phyloP scores from a whole-genome alignment of 2,329 filamentous ascomycete genomes.

The Aspergillus sp. region DNA sequence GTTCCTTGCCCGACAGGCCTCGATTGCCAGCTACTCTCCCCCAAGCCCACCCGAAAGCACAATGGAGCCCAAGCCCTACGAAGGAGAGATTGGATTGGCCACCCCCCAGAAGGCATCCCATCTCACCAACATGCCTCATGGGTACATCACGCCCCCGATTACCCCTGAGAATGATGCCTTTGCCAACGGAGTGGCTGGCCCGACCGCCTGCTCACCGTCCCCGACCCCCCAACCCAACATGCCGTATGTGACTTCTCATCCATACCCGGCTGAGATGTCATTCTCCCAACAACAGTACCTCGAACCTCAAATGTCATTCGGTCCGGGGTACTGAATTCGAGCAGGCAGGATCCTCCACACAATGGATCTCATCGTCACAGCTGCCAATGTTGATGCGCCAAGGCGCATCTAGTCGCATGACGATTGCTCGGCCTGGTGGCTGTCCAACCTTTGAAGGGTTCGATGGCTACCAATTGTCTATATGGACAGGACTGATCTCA shows the following conservation, averaged over 20 bases:
- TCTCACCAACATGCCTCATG: slow-evolving; percentile 37
- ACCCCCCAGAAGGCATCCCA: slow-evolving; percentile 41
- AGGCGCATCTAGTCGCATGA: slow-evolving; percentile 15
- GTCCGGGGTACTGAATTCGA: slow-evolving; percentile 29
- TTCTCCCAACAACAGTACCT: slow-evolving; percentile 36
- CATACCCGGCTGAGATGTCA: slow-evolving; percentile 34
- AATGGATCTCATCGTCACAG: slow-evolving; percentile 9
- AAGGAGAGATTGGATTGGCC: slow-evolving; percentile 41
- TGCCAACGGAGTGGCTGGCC: slow-evolving; percentile 27
- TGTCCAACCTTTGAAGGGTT: slow-evolving; percentile 11
- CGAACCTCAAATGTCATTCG: slow-evolving; percentile 34
- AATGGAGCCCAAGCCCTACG: slow-evolving; percentile 40
- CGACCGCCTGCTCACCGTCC: slow-evolving; percentile 36
- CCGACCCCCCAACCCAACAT: slow-evolving; percentile 36
- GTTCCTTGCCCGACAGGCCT: slow-evolving; percentile 64
- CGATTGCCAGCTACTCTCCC: slow-evolving; percentile 49
- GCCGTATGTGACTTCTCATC: slow-evolving; percentile 36
- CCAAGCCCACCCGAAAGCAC: slow-evolving; percentile 40
- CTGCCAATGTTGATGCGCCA: slow-evolving; percentile 5
- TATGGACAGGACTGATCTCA: slow-evolving; percentile 7
- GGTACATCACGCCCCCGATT: slow-evolving; percentile 49
- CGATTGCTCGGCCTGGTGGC: slow-evolving; percentile 13
- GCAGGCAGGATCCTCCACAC: neutral
- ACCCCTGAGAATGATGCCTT: slow-evolving; percentile 47
- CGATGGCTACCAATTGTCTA: slow-evolving; percentile 10